A percentile compares a stretch with the other conserved stretches of the same genome.
These are phyloP conservation scores for Epithele typhae DNA, from an alignment of 768 basidiomycete species.

Conservation along the genomic window DNA sequence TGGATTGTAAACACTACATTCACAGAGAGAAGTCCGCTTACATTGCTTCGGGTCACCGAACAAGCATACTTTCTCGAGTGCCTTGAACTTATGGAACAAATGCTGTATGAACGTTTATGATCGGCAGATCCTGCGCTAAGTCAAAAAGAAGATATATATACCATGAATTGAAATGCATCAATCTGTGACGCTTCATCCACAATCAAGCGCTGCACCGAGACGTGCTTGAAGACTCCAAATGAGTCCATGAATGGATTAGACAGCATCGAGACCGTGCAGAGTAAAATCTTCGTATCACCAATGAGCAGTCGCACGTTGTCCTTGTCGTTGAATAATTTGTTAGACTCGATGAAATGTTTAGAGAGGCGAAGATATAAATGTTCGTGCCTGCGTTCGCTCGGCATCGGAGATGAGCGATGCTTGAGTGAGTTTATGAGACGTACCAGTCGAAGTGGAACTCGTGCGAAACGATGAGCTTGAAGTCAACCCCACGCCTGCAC, in stretches of 20 bases:
- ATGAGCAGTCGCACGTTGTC: slow-evolving; percentile 22
- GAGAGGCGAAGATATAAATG: slow-evolving; percentile 38
- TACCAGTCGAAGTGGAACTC: slow-evolving; percentile 28
- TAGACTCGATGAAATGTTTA: slow-evolving; percentile 33
- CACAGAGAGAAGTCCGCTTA: neutral
- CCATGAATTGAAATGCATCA: slow-evolving; percentile 22
- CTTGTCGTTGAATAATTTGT: slow-evolving; percentile 21
- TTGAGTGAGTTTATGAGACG: neutral
- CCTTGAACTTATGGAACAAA: slow-evolving; percentile 29
- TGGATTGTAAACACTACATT: too few species aligned
- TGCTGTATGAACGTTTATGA: slow-evolving; percentile 12
- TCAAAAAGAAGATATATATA: neutral
- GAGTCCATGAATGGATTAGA: slow-evolving; percentile 21
- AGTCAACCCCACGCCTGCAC: slow-evolving; percentile 46
- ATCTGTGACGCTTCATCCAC: slow-evolving; percentile 49
- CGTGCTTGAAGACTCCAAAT: slow-evolving; percentile 16
- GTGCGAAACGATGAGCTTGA: slow-evolving; percentile 43
- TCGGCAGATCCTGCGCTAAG: too few species aligned
- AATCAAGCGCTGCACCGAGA: slow-evolving; percentile 35
- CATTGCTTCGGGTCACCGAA: slow-evolving; percentile 3
- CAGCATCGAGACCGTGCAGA: slow-evolving; percentile 48
- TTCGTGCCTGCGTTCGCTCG: slow-evolving; percentile 39
- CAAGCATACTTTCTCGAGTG: slow-evolving; percentile 27
- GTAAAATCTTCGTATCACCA: slow-evolving; percentile 30
- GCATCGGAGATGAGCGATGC: neutral